Conservation (phyloP, 176 grass and related monocot species). For the Paspalum vaginatum region DNA sequence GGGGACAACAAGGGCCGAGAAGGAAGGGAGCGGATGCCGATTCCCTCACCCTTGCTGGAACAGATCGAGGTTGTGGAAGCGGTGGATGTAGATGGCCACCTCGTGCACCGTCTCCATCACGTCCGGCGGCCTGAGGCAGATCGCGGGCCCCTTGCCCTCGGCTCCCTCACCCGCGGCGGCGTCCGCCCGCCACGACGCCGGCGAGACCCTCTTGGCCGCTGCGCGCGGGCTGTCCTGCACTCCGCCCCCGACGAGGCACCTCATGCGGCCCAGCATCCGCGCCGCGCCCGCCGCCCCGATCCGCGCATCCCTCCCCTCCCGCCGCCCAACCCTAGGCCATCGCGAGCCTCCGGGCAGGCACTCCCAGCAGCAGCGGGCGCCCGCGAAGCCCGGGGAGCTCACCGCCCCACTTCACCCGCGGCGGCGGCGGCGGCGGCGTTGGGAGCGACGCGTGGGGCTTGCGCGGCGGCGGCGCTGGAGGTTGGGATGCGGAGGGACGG, state of each 20-base stretch:
- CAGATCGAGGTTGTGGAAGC: constrained; percentile 99
- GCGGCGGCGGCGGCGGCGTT: background rate
- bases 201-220: constrained; percentile 52
- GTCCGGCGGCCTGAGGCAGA: constrained; percentile 58
- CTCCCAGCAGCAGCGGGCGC: background rate
- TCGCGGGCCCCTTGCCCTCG: background rate
- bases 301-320: constrained; percentile 33
- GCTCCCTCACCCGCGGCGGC: constrained; percentile 6
- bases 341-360: background rate
- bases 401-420: background rate
- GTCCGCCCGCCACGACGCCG: constrained; percentile 62
- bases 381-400: background rate
- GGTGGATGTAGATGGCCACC: constrained; percentile 93
- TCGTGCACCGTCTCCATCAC: constrained; percentile 91
- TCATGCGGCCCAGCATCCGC: constrained; percentile 67
- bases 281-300: constrained; percentile 36
- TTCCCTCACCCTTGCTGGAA: constrained; percentile 89
- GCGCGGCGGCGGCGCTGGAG: background rate
- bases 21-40: background rate
- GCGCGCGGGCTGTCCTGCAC: constrained; percentile 64
- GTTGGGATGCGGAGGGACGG: background rate
- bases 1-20: constrained; percentile 15
- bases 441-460: background rate
- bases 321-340: background rate
- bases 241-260: constrained; percentile 67